Conservation (phyloP, 352 stramenopile species). For the Phytopythium litorale region DNA sequence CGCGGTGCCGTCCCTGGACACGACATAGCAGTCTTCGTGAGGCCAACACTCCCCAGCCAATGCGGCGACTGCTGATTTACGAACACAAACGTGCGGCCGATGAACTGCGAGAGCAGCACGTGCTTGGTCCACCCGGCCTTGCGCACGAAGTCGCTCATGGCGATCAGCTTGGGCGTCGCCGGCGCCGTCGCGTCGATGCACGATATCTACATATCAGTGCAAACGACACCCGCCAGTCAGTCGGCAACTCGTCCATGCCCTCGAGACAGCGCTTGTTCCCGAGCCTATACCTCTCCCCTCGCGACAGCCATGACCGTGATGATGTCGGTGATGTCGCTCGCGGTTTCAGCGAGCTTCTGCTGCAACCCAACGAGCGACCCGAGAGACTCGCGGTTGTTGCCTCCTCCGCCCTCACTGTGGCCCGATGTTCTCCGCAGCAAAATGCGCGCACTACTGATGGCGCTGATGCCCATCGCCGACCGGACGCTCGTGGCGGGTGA, state of each 20-base stretch:
- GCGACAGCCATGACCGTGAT: conserved; percentile 76
- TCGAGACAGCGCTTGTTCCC: not conserved
- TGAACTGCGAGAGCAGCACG: conserved; percentile 63
- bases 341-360: conserved; percentile 39
- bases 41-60: not conserved
- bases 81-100: conserved; percentile 64
- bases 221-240: not conserved
- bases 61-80: not conserved
- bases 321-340: conserved; percentile 52
- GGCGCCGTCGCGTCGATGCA: conserved; percentile 55
- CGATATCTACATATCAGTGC: conserved; percentile 36
- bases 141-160: conserved; percentile 74
- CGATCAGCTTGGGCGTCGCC: conserved; percentile 43
- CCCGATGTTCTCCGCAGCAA: conserved; percentile 2
- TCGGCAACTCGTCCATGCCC: not conserved
- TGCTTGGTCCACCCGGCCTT: conserved; percentile 71
- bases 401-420: conserved; percentile 5
- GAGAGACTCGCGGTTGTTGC: conserved; percentile 25
- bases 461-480: not conserved
- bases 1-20: conserved; percentile 35
- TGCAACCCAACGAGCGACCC: conserved; percentile 33
- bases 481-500: not conserved
- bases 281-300: conserved; percentile 42
- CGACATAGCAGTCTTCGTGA: not conserved
- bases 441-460: conserved; percentile 7